A percentile compares a stretch with the other conserved stretches of the same genome.
phyloP scores from a whole-genome alignment of 345 rosid species.

The Citrus glauca region DNA sequence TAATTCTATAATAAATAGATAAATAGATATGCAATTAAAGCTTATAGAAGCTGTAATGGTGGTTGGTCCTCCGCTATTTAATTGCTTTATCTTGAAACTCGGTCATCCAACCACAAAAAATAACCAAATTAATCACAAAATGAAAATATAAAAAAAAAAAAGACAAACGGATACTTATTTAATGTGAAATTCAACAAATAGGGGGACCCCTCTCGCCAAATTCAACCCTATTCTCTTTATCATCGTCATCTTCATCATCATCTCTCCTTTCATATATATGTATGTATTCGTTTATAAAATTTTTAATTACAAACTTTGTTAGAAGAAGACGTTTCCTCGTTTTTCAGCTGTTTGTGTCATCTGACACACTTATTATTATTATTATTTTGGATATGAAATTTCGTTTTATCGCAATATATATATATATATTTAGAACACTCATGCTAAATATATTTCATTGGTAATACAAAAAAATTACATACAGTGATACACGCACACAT shows the following conservation, averaged over 20 bases:
- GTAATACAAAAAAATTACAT: no score
- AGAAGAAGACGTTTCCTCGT: slow-evolving; percentile 89
- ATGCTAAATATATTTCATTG: no score
- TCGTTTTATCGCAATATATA: background rate
- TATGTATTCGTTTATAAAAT: background rate
- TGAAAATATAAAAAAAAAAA: slow-evolving; percentile 18
- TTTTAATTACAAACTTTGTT: slow-evolving; percentile 28
- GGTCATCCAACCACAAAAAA: slow-evolving; percentile 40
- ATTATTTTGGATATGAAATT: background rate
- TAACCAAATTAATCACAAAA: background rate
- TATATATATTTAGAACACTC: no score
- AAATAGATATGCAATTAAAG: background rate
- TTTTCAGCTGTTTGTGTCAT: slow-evolving; percentile 64
- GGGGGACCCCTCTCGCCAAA: slow-evolving; percentile 28
- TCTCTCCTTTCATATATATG: slow-evolving; percentile 3
- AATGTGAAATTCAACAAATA: slow-evolving; percentile 26
- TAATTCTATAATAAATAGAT: background rate
- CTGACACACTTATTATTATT: slow-evolving; percentile 36
- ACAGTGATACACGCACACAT: no score
- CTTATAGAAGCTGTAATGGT: slow-evolving; percentile 29
- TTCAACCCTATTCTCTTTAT: slow-evolving; percentile 8
- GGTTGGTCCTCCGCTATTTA: slow-evolving; percentile 44
- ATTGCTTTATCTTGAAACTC: slow-evolving; percentile 59
- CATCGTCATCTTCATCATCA: slow-evolving; percentile 25
- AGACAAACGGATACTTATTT: slow-evolving; percentile 59